A percentile compares a stretch with the other conserved stretches of the same genome.
phyloP scores from a whole-genome alignment of 805 yeast species.

The Zygosaccharomyces siamensis region DNA sequence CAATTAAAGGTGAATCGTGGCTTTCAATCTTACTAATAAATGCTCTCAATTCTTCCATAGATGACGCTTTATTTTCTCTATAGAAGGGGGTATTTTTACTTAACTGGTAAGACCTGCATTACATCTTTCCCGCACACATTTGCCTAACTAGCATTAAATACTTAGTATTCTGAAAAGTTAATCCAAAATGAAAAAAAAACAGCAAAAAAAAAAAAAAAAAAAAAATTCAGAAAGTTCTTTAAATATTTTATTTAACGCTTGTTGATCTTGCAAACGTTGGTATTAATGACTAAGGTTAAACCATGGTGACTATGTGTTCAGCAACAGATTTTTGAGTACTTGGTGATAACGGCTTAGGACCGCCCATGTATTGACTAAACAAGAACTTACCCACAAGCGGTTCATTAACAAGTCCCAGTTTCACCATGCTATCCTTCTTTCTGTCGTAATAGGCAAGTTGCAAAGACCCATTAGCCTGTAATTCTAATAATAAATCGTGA shows the following conservation, averaged over 20 bases:
- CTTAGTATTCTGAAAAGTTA: too few relatives aligned
- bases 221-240: background rate
- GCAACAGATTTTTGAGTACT: slow-evolving; percentile 26
- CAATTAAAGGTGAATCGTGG: slow-evolving; percentile 2
- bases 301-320: slow-evolving; percentile 19
- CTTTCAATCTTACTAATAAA: slow-evolving; percentile 5
- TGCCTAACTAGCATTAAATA: background rate
- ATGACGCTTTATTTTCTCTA: background rate
- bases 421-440: slow-evolving; percentile 33
- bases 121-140: background rate
- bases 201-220: background rate
- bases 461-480: slow-evolving; percentile 45
- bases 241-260: background rate
- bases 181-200: too few relatives aligned
- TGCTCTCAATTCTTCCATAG: slow-evolving; percentile 1
- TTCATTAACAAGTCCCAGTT: slow-evolving; percentile 56
- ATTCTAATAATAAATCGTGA: slow-evolving; percentile 58
- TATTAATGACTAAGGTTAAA: slow-evolving; percentile 1
- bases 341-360: slow-evolving; percentile 37
- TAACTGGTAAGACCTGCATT: background rate
- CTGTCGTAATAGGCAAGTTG: slow-evolving; percentile 42
- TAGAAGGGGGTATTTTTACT: background rate
- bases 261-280: background rate
- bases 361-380: slow-evolving; percentile 71
- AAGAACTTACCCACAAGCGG: slow-evolving; percentile 64